These are phyloP conservation scores for Magnolia changhungtana DNA, from an alignment of 164 flowering plant species.

Conservation along the genomic window DNA sequence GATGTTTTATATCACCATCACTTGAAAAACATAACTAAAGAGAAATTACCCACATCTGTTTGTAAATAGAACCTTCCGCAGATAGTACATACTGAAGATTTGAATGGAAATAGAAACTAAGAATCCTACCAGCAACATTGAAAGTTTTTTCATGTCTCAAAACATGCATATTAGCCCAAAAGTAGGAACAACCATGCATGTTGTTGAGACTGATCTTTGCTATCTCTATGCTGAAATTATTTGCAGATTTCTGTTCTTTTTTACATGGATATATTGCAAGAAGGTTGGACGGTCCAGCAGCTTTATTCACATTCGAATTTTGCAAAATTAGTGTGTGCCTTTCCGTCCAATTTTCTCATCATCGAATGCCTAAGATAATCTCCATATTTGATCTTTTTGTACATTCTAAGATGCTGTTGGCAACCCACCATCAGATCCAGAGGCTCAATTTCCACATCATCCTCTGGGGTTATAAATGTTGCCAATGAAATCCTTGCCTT, in stretches of 20 bases:
- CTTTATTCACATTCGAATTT: background rate
- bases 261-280: background rate
- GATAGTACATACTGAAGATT: background rate
- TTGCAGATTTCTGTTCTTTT: background rate
- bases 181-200: no score
- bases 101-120: background rate
- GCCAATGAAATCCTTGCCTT: constrained; percentile 27
- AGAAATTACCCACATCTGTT: no score
- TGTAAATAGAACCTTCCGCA: background rate
- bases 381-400: constrained; percentile 18
- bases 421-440: constrained; percentile 14
- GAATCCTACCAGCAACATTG: background rate
- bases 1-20: no score
- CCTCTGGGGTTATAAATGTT: constrained; percentile 18
- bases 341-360: constrained; percentile 25
- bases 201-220: no score
- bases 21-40: no score
- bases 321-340: constrained; percentile 11
- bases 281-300: background rate
- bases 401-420: constrained; percentile 8
- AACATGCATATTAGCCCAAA: background rate
- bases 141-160: background rate
- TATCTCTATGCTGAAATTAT: no score
- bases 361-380: constrained; percentile 17
- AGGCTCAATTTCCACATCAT: constrained; percentile 23